phyloP scores from a whole-genome alignment of 1,284 basidiomycete species.

The Trichosporon ovoides region DNA sequence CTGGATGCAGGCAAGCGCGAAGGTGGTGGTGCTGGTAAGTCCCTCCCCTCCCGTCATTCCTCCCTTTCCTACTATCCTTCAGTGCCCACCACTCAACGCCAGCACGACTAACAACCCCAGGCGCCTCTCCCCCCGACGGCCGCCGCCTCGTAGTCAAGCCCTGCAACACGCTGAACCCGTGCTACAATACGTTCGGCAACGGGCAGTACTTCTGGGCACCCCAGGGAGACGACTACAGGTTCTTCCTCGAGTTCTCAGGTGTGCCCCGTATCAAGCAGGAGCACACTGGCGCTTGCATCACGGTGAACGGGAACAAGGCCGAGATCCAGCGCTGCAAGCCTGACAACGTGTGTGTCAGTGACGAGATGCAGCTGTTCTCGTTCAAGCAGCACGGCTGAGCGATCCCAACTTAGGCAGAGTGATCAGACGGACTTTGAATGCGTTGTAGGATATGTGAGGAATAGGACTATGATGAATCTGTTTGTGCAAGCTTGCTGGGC shows the following conservation, averaged over 20 bases:
- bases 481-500: too few species aligned
- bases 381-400: slow-evolving; percentile 1
- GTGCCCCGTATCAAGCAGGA: not conserved
- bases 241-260: slow-evolving; percentile 4
- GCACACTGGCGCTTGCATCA: not conserved
- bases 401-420: too few species aligned
- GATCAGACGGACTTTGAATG: not conserved
- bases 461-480: not conserved
- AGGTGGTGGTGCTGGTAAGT: not conserved
- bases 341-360: not conserved
- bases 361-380: not conserved
- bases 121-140: not conserved
- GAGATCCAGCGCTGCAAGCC: not conserved
- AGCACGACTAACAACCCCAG: not conserved
- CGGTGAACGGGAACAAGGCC: not conserved
- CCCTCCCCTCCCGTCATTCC: too few species aligned
- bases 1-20: not conserved
- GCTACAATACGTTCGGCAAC: slow-evolving; percentile 2
- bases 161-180: not conserved
- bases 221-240: not conserved
- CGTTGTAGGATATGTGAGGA: not conserved
- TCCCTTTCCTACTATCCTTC: too few species aligned
- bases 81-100: too few species aligned
- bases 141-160: not conserved
- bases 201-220: slow-evolving; percentile 6